Base-by-base conservation (phyloP, 2,329 filamentous ascomycete genomes). In the Seiridium cupressi region DNA sequence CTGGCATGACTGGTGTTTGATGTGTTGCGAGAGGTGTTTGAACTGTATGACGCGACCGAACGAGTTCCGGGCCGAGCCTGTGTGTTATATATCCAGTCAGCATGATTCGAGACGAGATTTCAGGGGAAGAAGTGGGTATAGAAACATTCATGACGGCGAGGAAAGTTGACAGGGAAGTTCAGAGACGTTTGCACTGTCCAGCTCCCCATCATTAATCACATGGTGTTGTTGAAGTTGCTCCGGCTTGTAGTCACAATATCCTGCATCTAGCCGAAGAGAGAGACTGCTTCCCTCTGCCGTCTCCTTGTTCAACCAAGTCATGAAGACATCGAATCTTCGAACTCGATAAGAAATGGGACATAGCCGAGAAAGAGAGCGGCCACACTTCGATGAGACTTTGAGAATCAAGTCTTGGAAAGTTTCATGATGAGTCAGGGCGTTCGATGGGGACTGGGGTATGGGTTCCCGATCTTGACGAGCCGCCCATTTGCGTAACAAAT, bases 1-100 rank as follows among this genome's bases (percentile, higher is more conserved):
- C 77, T 63, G 71, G 66, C 54, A 71, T 73, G 63, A 74, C 69
- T 77, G 70, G 54, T 79, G 36, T 62, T 71, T 9, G 69, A 66
- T 26, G 57, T 66, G 32, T 68, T 67, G 61, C 69, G 65, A 18
- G 65, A 66, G 7, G 40, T 51, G 38, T n/a, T 60, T 13, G 58
- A 57, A 35, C 48, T 44, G 26, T 36, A 36, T 7, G 44, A 61
- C 57, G 51, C 48, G 61, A 47, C 47, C 35, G 44, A 18, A 48
- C 44, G 57, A 47, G 10, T 58, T 9, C 34, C 59, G 54, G 31
- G 44, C 34, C 3, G 58, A 8, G 61, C 69, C 63, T 71, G 66
- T 46, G 66, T 57, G 9, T 2, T 5, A 55, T 44, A 38, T 5
- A 2, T 9, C 44, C 42, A 51, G 58, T 54, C 49, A 60, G 55